Percentiles rank a stretch among this genome's conserved stretches.
Conservation (phyloP, 2,329 filamentous ascomycete species). For the Beauveria brongniartii region DNA sequence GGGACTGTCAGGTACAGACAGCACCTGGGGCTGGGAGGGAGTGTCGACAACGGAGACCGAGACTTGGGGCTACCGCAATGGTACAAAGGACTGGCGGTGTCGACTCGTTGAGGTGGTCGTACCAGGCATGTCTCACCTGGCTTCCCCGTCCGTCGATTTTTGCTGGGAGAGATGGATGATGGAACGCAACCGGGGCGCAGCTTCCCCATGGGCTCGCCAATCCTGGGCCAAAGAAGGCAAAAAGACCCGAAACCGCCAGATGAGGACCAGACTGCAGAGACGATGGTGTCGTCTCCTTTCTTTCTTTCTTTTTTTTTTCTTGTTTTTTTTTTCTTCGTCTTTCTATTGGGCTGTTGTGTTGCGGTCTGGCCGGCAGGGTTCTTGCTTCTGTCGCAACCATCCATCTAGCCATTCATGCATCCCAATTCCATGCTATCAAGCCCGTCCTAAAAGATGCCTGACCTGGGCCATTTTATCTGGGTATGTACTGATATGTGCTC, state of each 20-base stretch:
- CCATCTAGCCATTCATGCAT: background rate
- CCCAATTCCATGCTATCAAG: background rate
- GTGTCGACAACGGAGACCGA: no score
- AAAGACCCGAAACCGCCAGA: constrained; percentile 9
- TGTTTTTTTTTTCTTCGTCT: background rate
- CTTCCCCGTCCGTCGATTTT: background rate
- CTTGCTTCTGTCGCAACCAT: background rate
- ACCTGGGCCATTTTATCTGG: no score
- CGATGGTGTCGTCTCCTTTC: background rate
- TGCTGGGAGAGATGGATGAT: background rate
- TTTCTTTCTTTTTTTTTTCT: no score
- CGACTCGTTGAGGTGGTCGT: background rate
- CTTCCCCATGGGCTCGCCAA: constrained; percentile 11
- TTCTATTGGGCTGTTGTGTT: background rate
- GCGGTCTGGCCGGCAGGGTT: no score
- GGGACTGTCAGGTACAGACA: no score
- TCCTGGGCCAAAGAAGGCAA: constrained; percentile 6
- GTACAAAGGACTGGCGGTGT: background rate
- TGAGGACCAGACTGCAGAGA: background rate
- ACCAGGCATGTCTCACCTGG: constrained; percentile 1
- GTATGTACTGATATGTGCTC: no score
- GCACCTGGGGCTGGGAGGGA: no score
- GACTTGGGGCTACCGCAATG: background rate
- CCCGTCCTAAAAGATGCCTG: no score
- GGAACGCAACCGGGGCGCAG: constrained; percentile 2